phyloP scores from a whole-genome alignment of 768 basidiomycete genomes.

The Naganishia kalamii region DNA sequence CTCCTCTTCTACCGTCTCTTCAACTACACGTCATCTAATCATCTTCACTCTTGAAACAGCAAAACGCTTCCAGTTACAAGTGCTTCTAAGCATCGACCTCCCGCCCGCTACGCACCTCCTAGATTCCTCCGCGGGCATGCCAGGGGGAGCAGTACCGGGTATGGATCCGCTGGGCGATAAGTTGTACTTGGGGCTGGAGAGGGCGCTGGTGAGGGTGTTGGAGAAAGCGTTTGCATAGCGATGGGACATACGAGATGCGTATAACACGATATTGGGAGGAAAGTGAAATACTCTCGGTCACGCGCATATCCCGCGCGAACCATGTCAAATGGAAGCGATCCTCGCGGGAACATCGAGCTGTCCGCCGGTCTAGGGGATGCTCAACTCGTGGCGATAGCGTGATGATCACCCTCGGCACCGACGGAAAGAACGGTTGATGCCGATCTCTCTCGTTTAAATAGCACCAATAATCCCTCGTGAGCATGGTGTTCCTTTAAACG shows the following conservation, averaged over 20 bases:
- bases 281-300: no score
- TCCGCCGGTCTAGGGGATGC: no score
- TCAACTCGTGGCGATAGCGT: no score
- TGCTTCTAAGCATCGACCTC: slow-evolving; percentile 68
- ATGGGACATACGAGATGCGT: neutral
- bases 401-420: no score
- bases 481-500: no score
- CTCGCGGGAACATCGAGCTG: no score
- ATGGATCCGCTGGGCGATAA: slow-evolving; percentile 53
- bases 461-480: no score
- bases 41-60: slow-evolving; percentile 50
- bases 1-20: neutral
- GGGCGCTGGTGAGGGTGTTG: slow-evolving; percentile 54
- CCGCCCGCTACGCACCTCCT: slow-evolving; percentile 40
- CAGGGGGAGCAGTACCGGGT: slow-evolving; percentile 1
- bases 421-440: no score
- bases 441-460: no score
- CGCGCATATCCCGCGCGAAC: no score
- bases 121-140: neutral
- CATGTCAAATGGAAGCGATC: no score
- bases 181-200: slow-evolving; percentile 58
- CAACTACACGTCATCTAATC: slow-evolving; percentile 14
- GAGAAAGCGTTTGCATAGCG: slow-evolving; percentile 25
- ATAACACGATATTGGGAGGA: no score
- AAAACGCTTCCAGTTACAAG: slow-evolving; percentile 59